These are phyloP conservation scores for Dactylellina haptotyla DNA, from an alignment of 2,329 filamentous ascomycete species.

Conservation along the genomic window DNA sequence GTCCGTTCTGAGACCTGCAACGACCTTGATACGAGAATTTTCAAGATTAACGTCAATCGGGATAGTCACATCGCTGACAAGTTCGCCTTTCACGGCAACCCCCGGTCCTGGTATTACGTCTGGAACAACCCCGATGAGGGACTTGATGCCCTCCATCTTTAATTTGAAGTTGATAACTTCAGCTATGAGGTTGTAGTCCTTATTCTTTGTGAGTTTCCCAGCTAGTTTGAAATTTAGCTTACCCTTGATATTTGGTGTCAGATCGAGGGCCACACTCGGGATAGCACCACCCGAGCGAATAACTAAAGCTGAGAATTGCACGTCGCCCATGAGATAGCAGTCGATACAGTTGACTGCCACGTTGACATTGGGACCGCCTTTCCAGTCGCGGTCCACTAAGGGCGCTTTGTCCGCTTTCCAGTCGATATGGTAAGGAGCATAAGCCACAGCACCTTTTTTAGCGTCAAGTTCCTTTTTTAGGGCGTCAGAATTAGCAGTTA, in stretches of 20 bases:
- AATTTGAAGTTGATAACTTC: not conserved
- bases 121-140: constrained; percentile 6
- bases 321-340: not conserved
- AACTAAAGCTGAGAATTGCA: not conserved
- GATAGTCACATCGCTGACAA: not conserved
- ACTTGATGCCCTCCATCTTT: constrained; percentile 1
- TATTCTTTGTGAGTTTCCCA: constrained; percentile 5
- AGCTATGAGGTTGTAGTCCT: constrained; percentile 6
- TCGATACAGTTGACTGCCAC: not conserved
- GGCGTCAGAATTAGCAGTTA: not conserved
- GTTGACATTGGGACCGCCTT: not conserved
- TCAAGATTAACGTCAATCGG: not conserved
- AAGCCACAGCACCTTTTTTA: not conserved
- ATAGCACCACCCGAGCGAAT: not conserved
- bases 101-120: constrained; percentile 12
- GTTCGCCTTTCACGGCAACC: not conserved
- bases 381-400: not conserved
- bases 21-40: not conserved
- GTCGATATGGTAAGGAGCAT: not conserved
- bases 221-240: constrained; percentile 3
- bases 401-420: not conserved
- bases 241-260: not conserved
- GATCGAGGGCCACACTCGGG: constrained; percentile 2
- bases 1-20: not conserved
- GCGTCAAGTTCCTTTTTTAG: not conserved